Base-by-base conservation (phyloP, 257 asterid species). In the Fraxinus excelsior region DNA sequence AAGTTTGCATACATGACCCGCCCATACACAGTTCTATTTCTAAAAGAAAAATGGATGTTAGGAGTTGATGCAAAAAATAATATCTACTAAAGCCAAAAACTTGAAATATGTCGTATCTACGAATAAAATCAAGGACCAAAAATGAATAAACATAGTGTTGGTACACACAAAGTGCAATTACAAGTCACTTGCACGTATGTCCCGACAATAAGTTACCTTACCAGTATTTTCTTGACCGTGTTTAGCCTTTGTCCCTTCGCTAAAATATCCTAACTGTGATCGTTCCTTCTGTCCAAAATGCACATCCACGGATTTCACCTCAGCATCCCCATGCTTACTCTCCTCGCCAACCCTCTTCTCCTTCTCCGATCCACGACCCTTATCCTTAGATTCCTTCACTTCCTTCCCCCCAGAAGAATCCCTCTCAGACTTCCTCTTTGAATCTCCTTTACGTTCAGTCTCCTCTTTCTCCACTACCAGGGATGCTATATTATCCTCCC, bases 341-440 rank as follows among this genome's bases (percentile, higher is more conserved):
- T 88, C 98, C 67, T 83, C 90, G 38, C 85, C 85, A 58, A 82
- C 84, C 85, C 76, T 87, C 87, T 83, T 95, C 82, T 38, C 99
- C 90, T 87, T 93, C 67, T 89, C 97, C 19, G 83, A 80, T 78
- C 88, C 86, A 53, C 94, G 89, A 67, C 91, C 98, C 85, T 86
- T 96, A 74, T 89, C 98, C 83, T 88, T 91, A 29, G 72, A 77
- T 42, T 90, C 97, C 87, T 84, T 91, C 76, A 86, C 90, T 68
- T 94, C 99, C 83, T 86, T 95, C 70, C 96, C 83, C 21, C 84
- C 76, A 76, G 90, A 92, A 74, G 86, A 87, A 83, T 92, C 98
- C 87, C 88, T 89, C 83, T 93, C 98, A 38, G 92, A 86, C 83
- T 86, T 96, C 89, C 94, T 85, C 90, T 86, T 96, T 0, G 97